Percentiles rank a stretch among this genome's conserved stretches.
Conservation (phyloP, 495 filamentous ascomycete genomes). For the Mytilinidion resinicola region DNA sequence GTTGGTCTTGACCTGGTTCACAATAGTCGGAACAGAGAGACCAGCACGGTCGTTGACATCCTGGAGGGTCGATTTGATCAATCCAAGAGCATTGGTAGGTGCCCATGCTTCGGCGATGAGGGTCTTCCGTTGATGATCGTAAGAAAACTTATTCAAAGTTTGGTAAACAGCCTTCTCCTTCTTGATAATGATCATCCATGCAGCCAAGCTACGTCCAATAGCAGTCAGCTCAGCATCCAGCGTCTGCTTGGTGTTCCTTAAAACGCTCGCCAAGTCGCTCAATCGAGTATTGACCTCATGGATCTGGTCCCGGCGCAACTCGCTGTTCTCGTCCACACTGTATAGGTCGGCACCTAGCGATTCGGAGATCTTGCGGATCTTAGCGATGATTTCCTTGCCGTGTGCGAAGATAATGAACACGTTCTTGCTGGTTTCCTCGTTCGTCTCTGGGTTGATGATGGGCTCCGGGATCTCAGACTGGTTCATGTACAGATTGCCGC, state of each 20-base stretch:
- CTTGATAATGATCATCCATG: slow-evolving; percentile 93
- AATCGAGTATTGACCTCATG: slow-evolving; percentile 93
- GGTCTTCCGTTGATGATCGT: slow-evolving; percentile 91
- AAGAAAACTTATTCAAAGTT: slow-evolving; percentile 92
- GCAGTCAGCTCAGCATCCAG: slow-evolving; percentile 88
- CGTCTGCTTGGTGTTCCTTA: slow-evolving; percentile 93
- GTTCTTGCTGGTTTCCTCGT: slow-evolving; percentile 90
- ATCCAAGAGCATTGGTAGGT: slow-evolving; percentile 80
- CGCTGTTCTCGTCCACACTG: slow-evolving; percentile 93
- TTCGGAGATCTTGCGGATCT: slow-evolving; percentile 98
- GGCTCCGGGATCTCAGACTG: slow-evolving; percentile 94
- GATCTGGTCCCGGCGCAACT: slow-evolving; percentile 87
- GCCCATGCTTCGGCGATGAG: slow-evolving; percentile 97
- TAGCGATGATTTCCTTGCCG: slow-evolving; percentile 93
- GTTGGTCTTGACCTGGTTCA: slow-evolving; percentile 92
- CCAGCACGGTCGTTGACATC: slow-evolving; percentile 96
- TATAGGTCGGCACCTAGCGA: slow-evolving; percentile 92
- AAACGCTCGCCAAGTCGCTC: slow-evolving; percentile 79
- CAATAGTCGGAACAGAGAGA: slow-evolving; percentile 89
- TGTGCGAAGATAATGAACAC: slow-evolving; percentile 99
- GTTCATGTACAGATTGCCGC: slow-evolving; percentile 99
- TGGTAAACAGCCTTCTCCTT: slow-evolving; percentile 99
- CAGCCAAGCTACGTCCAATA: slow-evolving; percentile 80
- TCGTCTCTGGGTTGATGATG: slow-evolving; percentile 86
- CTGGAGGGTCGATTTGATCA: slow-evolving; percentile 91